These are phyloP conservation scores for Vigna hirtella DNA, from an alignment of 306 rosid genomes.

Conservation along the genomic window DNA sequence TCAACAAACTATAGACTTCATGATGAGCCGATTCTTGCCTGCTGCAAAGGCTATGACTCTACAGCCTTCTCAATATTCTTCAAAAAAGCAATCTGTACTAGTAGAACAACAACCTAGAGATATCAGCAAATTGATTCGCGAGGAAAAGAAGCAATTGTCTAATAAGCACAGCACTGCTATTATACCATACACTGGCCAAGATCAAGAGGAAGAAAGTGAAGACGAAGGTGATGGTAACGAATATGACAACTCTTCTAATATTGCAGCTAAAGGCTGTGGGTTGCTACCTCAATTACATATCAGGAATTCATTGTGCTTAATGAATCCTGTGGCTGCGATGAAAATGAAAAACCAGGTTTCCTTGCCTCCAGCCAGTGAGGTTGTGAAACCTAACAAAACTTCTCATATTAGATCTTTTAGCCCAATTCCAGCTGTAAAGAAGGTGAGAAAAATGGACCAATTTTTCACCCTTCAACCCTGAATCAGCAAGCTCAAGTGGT, in stretches of 20 bases:
- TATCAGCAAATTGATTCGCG: constrained; percentile 52
- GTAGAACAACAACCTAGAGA: constrained; percentile 69
- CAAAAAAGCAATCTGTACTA: constrained; percentile 64
- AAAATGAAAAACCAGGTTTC: constrained; percentile 55
- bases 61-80: constrained; percentile 68
- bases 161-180: constrained; percentile 52
- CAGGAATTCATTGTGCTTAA: constrained; percentile 70
- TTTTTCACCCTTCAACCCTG: constrained; percentile 6
- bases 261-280: constrained; percentile 81
- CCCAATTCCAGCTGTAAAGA: constrained; percentile 65
- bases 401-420: constrained; percentile 58
- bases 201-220: constrained; percentile 68
- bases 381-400: constrained; percentile 55
- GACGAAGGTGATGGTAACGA: constrained; percentile 50
- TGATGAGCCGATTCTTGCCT: constrained; percentile 95
- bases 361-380: constrained; percentile 45
- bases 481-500: background rate
- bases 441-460: constrained; percentile 54
- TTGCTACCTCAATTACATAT: constrained; percentile 66
- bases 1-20: constrained; percentile 80
- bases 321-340: constrained; percentile 70
- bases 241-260: constrained; percentile 51
- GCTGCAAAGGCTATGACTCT: constrained; percentile 96
- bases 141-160: constrained; percentile 52
- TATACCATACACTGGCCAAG: constrained; percentile 49